Conservation (phyloP, 768 basidiomycete species). For the Crassisporium funariophilum region DNA sequence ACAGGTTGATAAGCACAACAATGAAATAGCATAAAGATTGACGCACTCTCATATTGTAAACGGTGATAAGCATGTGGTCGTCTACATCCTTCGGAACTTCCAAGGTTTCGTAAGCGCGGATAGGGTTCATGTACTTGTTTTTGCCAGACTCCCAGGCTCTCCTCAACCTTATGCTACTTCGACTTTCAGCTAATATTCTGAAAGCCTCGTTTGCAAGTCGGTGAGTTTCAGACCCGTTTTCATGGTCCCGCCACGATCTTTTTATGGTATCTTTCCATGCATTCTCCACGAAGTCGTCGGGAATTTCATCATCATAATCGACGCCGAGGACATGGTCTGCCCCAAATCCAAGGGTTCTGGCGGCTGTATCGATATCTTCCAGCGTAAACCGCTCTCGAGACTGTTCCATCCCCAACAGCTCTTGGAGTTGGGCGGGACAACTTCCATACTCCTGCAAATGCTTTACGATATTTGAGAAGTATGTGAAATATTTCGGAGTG, state of each 20-base stretch:
- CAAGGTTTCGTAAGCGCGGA: conserved; percentile 70
- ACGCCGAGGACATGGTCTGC: conserved; percentile 56
- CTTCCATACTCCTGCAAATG: conserved; percentile 49
- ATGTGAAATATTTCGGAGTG: conserved; percentile 66
- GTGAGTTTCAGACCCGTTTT: conserved; percentile 47
- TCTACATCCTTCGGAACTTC: conserved; percentile 73
- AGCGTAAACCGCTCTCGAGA: conserved; percentile 64
- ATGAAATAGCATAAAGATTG: neutral
- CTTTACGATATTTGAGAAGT: conserved; percentile 52
- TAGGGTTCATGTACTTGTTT: conserved; percentile 62
- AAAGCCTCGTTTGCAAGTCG: conserved; percentile 68
- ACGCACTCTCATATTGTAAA: conserved; percentile 70
- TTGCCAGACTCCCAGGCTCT: conserved; percentile 56
- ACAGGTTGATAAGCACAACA: neutral
- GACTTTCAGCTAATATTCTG: conserved; percentile 64
- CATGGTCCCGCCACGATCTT: conserved; percentile 55
- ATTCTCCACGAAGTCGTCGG: conserved; percentile 67
- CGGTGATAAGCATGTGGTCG: conserved; percentile 75
- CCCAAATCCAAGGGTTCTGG: conserved; percentile 66
- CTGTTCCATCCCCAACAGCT: conserved; percentile 61
- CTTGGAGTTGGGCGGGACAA: conserved; percentile 52
- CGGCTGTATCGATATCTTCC: conserved; percentile 54
- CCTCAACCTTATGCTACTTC: conserved; percentile 52
- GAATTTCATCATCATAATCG: conserved; percentile 71
- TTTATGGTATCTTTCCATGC: conserved; percentile 69